Base-by-base conservation (phyloP, 305 asterid genomes). In the Solanum chacoense region DNA sequence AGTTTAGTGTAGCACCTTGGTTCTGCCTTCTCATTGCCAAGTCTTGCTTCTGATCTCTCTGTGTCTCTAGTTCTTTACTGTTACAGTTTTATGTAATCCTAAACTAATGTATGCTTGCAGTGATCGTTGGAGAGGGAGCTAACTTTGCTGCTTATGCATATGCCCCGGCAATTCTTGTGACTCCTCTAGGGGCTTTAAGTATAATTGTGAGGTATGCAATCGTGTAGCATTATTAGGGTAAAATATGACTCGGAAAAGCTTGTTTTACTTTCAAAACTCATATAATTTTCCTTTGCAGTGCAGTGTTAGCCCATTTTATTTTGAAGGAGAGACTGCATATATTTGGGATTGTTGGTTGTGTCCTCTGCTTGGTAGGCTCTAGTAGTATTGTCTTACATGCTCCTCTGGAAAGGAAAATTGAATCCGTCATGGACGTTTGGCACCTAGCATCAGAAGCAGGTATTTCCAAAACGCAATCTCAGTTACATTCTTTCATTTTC, bases 131-230 rank as follows among this genome's bases (percentile, higher is more conserved):
- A 67, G 89, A 88, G 28, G 85, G 85, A 0, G 89, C 88, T 32
- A 91, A 90, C 50, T 91, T 90, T 89, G 91, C 88, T 11, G 92
- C 91, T 36, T 90, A 91, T 83, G 92, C 92, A 31, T 90, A 74
- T 89, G 93, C 91, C 50, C 93, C 91, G 3, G 92, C 93, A 7
- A 85, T 89, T 90, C 92, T 90, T n/a, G 93, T 90, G 29, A 90
- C 92, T 86, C 92, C 91, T 26, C 78, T 90, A 65, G 92, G 92
- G 74, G 90, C 90, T 40, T 90, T 85, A 84, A 92, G 94, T n/a
- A 88, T 88, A 38, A 88, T 88, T 22, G 76, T 80, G 87, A 88
- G 89, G 89, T 88, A 88, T 79, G 38, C 1, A 13, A 88, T 73
- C 69, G 0, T 4, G 32, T 32, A 34, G 75, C 50, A 13, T 6